These are phyloP conservation scores for Pyrenopolyporus hunteri DNA, from an alignment of 495 filamentous ascomycete genomes.

Conservation along the genomic window DNA sequence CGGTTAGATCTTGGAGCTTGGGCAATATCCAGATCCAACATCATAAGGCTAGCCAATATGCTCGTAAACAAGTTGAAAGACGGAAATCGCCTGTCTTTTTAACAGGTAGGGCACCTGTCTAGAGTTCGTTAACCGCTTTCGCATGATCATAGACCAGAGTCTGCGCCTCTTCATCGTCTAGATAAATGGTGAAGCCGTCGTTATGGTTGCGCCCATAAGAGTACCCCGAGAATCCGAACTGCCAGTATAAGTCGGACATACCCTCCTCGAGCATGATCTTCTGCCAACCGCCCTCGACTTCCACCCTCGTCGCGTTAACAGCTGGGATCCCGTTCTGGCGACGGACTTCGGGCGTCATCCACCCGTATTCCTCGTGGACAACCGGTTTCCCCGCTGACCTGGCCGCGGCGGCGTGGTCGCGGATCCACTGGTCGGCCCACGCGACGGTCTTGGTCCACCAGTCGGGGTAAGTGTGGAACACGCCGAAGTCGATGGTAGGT, in stretches of 20 bases:
- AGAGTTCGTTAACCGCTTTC: conserved; percentile 46
- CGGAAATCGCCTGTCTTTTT: too few relatives aligned
- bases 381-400: conserved; percentile 64
- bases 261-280: conserved; percentile 54
- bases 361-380: conserved; percentile 63
- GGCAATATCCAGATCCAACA: too few relatives aligned
- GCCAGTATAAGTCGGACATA: conserved; percentile 68
- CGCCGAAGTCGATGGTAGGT: conserved; percentile 65
- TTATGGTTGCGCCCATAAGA: conserved; percentile 57
- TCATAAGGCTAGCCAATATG: too few relatives aligned
- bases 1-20: too few relatives aligned
- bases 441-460: conserved; percentile 42
- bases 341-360: conserved; percentile 28
- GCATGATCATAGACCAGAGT: conserved; percentile 66
- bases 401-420: conserved; percentile 60
- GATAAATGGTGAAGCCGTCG: conserved; percentile 65
- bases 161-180: conserved; percentile 58
- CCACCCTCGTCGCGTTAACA: conserved; percentile 15
- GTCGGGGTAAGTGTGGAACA: conserved; percentile 67
- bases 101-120: background rate
- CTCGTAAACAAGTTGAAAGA: too few relatives aligned
- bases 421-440: conserved; percentile 64
- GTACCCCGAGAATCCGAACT: conserved; percentile 62
- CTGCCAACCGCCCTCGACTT: conserved; percentile 65
- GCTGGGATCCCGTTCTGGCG: conserved; percentile 31